These are phyloP conservation scores for Kwoniella botswanensis DNA, from an alignment of 768 basidiomycete species.

Conservation along the genomic window DNA sequence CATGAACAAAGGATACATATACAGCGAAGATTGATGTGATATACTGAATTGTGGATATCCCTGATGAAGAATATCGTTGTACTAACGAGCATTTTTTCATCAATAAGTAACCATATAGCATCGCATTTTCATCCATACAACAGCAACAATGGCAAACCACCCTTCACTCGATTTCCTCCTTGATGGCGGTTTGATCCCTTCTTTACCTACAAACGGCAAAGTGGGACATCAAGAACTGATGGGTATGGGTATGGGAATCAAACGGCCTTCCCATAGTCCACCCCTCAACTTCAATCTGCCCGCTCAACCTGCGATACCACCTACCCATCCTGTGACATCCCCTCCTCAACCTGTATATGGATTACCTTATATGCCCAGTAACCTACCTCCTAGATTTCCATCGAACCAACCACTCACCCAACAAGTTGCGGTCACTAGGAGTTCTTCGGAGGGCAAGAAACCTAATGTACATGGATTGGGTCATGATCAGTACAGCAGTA, in stretches of 20 bases:
- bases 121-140: not conserved
- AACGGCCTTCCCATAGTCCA: not conserved
- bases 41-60: not conserved
- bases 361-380: not conserved
- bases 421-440: slow-evolving; percentile 2
- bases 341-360: slow-evolving; percentile 3
- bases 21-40: not conserved
- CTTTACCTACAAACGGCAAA: slow-evolving; percentile 15
- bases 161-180: slow-evolving; percentile 17
- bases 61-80: not conserved
- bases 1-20: slow-evolving; percentile 10
- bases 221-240: slow-evolving; percentile 20
- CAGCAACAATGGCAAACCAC: not conserved
- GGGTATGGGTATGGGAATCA: slow-evolving; percentile 15
- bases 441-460: not conserved
- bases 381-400: not conserved
- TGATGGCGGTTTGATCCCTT: slow-evolving; percentile 34
- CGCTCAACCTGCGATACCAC: not conserved
- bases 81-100: not conserved
- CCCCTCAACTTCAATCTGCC: not conserved
- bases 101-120: not conserved
- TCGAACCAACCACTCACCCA: not conserved
- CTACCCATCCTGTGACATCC: not conserved
- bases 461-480: not conserved
- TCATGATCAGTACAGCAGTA: not conserved